phyloP scores from a whole-genome alignment of 164 flowering plant species.

The Macadamia tetraphylla region DNA sequence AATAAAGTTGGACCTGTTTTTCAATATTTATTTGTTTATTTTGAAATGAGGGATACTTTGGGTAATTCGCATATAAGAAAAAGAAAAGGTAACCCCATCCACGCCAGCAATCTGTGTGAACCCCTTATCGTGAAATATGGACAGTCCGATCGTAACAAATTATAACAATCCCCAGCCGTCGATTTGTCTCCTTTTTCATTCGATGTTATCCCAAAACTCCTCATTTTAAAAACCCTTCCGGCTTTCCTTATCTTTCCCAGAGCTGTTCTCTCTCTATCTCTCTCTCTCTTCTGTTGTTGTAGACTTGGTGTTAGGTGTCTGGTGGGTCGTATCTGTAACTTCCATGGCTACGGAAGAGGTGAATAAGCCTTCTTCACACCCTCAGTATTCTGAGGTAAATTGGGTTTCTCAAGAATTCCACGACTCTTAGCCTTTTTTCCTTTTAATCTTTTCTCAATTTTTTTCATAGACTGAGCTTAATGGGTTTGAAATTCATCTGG shows the following conservation, averaged over 20 bases:
- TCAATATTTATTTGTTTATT: too few species aligned
- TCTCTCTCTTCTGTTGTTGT: neutral
- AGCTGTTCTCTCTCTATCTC: slow-evolving; percentile 4
- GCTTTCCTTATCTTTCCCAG: slow-evolving; percentile 8
- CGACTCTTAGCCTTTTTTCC: neutral
- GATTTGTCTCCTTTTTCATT: slow-evolving; percentile 11
- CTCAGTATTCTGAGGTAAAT: slow-evolving; percentile 44
- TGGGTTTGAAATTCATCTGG: neutral
- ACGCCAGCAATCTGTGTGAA: slow-evolving; percentile 44
- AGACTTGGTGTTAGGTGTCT: neutral
- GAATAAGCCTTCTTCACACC: slow-evolving; percentile 26
- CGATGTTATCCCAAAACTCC: slow-evolving; percentile 10
- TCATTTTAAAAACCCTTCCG: slow-evolving; percentile 22
- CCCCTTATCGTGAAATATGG: neutral
- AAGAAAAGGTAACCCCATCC: slow-evolving; percentile 10
- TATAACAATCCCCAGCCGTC: slow-evolving; percentile 28
- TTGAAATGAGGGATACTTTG: too few species aligned
- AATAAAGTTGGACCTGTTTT: too few species aligned
- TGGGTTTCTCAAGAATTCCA: neutral
- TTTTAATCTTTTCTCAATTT: neutral
- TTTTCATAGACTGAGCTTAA: neutral
- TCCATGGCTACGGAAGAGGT: slow-evolving; percentile 39
- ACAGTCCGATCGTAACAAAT: slow-evolving; percentile 21
- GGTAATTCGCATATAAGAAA: too few species aligned
- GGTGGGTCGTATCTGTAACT: slow-evolving; percentile 3